Base-by-base conservation (phyloP, 1,284 basidiomycete species). In the Apiotrichum gamsii region DNA sequence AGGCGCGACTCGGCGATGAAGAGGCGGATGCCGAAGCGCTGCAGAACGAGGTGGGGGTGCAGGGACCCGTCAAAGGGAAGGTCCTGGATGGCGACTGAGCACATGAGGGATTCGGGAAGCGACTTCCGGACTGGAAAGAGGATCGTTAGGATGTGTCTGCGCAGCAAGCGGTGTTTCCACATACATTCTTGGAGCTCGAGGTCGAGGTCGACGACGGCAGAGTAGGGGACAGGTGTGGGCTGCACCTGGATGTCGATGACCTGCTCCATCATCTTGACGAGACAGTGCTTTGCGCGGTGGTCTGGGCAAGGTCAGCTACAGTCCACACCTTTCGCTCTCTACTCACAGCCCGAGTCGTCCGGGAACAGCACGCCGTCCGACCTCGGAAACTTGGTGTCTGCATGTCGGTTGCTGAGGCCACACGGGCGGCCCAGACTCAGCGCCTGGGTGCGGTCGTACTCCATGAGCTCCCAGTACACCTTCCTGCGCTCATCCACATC, bases 401-500 rank as follows among this genome's bases (percentile, higher is more conserved):
- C 52, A 30, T 59, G 57, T 21, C 59, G 54, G 39, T 65, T 60
- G 31, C 56, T 61, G 2, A 61, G 61, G 2, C 61, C 59, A 23
- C 62, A 66, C 8, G 67, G 66, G 20, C 45, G 25, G 15, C 61
- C 69, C 40, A 72, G 70, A 42, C 64, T 67, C 19, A 68, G 53
- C 4, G 69, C 62, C 51, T 68, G 63, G 9, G 65, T 53, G 20
- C 69, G 57, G 43, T 67, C 65, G 40, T 70, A 66, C 9, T 67
- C 62, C 41, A 69, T 58, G 21, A 69, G 47, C 51, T 72, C 69
- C 67, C 67, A 72, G 58, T 63, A 69, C 6, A 67, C 62, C 36
- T 64, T 59, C 6, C 69, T 51, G 11, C 69, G 47, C 37, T 67
- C 67, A 34, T 65, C 67, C 8, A 64, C 56, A 38, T 70, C 67